Base-by-base conservation (phyloP, 768 basidiomycete species). In the Boletus reticulatus region DNA sequence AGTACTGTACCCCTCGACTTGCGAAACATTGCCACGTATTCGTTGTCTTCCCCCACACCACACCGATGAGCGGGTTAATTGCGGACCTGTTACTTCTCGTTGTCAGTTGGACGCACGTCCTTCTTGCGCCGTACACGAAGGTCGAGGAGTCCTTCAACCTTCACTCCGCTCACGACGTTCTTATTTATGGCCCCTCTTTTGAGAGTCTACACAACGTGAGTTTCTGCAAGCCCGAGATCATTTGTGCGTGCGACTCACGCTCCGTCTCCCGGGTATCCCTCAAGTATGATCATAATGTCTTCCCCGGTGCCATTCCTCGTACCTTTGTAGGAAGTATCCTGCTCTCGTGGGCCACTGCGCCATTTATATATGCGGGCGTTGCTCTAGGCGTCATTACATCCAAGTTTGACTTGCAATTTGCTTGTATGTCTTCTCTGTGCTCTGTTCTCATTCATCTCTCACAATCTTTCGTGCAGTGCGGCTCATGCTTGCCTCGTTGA, bases 71-170 rank as follows among this genome's bases (percentile, higher is more conserved):
- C n/a, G 61, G 53, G 29, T 27, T 72, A 10, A 55, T 63, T 5
- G 72, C 82, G 17, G 89, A 92, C 62, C 59, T 74, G 19, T 63
- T 84, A 11, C 64, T 89, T 16, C 68, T 85, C 24, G 64, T 63
- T 0, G 75, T 78, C 44, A 76, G 77, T 50, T 89, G 84, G 80
- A 62, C 67, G 1, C 88, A 96, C 60, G 88, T 95, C 45, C 61
- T 89, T 24, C 74, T 92, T 4, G 82, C 91, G 3, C 96, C 97
- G 0, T 93, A 89, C 68, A 90, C 92, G 4, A 99, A 99, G 75
- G 97, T 99, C 29, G 97, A 99, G 71, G 97, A 99, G 73, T 91
- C 89, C 65, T 98, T 98, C 78, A 94, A 89, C 61, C 80, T 98
- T 10, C 97, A 98, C 67, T 94, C 92, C 0, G 80, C 80, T 1